Conservation (phyloP, 768 basidiomycete genomes). For the Boletus sensibilis region DNA sequence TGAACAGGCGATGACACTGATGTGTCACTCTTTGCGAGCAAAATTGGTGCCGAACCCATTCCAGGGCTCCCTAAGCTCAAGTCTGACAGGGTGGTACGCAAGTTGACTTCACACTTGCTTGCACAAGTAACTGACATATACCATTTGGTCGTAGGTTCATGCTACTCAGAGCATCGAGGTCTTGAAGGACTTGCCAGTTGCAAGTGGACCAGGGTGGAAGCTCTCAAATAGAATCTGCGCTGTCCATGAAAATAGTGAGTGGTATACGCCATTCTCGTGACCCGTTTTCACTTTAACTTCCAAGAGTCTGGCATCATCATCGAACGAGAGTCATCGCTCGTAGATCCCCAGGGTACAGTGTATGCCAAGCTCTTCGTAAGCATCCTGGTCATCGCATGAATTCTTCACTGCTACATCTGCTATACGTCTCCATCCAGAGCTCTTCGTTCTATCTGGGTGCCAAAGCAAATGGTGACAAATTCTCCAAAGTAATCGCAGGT, state of each 20-base stretch:
- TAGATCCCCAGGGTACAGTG: slow-evolving; percentile 57
- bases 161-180: slow-evolving; percentile 79
- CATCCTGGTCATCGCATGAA: background rate
- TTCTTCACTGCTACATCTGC: background rate
- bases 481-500: slow-evolving; percentile 58
- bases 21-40: slow-evolving; percentile 65
- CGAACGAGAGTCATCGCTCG: slow-evolving; percentile 59
- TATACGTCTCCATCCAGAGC: slow-evolving; percentile 36
- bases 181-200: slow-evolving; percentile 70
- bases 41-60: slow-evolving; percentile 36
- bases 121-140: background rate
- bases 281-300: background rate
- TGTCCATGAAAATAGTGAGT: slow-evolving; percentile 79
- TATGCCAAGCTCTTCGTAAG: slow-evolving; percentile 65
- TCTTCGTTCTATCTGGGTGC: slow-evolving; percentile 71
- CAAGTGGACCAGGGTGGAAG: slow-evolving; percentile 79
- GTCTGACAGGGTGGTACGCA: slow-evolving; percentile 64
- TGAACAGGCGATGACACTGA: slow-evolving; percentile 55
- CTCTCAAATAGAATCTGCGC: slow-evolving; percentile 63
- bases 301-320: slow-evolving; percentile 75
- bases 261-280: background rate
- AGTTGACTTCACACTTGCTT: background rate
- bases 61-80: slow-evolving; percentile 72
- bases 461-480: slow-evolving; percentile 61
- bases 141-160: slow-evolving; percentile 55